Percentiles rank a stretch among this genome's conserved stretches.
phyloP scores from a whole-genome alignment of 2,329 filamentous ascomycete genomes.

The Fusarium setosum region DNA sequence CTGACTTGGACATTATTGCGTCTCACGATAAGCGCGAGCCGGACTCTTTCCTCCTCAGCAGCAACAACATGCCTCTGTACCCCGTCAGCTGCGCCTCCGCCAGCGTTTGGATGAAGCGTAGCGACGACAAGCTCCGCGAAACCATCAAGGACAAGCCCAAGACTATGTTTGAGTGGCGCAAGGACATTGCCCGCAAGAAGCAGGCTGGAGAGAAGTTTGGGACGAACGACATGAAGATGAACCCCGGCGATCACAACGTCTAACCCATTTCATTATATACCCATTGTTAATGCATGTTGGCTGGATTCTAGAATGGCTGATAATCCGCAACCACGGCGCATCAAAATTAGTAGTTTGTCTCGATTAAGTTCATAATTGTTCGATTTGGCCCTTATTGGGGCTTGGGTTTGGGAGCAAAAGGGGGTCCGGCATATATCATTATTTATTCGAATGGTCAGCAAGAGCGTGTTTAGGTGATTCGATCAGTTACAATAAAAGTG shows the following conservation, averaged over 20 bases:
- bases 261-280: constrained; percentile 17
- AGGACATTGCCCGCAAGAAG: constrained; percentile 35
- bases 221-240: constrained; percentile 14
- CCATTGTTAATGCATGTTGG: constrained; percentile 37
- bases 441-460: constrained; percentile 12
- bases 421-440: constrained; percentile 24
- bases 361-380: constrained; percentile 28
- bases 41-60: constrained; percentile 47
- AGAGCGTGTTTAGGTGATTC: constrained; percentile 27
- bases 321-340: constrained; percentile 35
- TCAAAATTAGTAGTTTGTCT: constrained; percentile 37
- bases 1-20: constrained; percentile 80
- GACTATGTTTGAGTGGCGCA: constrained; percentile 50
- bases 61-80: constrained; percentile 65
- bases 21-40: constrained; percentile 54
- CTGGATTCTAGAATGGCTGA: constrained; percentile 16
- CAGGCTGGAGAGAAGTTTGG: constrained; percentile 10
- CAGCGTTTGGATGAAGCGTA: constrained; percentile 53
- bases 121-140: constrained; percentile 52
- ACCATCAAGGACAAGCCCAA: constrained; percentile 55
- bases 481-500: constrained; percentile 28
- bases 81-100: constrained; percentile 59
- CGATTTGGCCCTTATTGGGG: constrained; percentile 13
- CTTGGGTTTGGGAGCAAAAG: constrained; percentile 12
- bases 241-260: constrained; percentile 40